Conservation (phyloP, 2,329 filamentous ascomycete genomes). For the Fusarium poae region DNA sequence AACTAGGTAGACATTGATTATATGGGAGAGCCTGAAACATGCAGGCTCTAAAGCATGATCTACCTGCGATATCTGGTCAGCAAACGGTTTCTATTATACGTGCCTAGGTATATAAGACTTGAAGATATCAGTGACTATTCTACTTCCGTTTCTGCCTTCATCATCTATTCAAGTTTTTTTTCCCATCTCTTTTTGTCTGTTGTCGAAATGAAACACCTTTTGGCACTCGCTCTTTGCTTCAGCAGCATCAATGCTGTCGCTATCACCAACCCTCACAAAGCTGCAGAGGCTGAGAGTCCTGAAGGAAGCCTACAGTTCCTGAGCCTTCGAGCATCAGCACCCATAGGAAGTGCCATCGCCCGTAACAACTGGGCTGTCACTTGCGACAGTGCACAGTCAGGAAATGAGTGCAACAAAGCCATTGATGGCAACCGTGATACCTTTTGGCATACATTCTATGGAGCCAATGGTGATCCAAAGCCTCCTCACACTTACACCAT, state of each 20-base stretch:
- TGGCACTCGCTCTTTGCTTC: conserved; percentile 1
- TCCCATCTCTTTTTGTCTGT: background rate
- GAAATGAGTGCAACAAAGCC: conserved; percentile 30
- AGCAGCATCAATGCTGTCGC: conserved; percentile 1
- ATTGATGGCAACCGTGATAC: conserved; percentile 27
- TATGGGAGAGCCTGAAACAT: background rate
- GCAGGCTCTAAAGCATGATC: background rate
- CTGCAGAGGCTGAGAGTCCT: background rate
- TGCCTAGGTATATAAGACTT: background rate
- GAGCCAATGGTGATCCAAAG: conserved; percentile 6
- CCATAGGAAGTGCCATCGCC: conserved; percentile 10
- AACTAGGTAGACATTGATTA: background rate
- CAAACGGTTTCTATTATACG: background rate
- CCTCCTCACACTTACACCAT: conserved; percentile 27
- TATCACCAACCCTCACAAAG: background rate
- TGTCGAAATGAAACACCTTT: background rate
- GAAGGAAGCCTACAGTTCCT: background rate
- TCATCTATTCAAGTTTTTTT: background rate
- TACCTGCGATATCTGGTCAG: background rate
- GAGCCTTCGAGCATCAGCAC: background rate
- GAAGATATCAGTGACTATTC: background rate
- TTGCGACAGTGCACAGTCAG: conserved; percentile 25
- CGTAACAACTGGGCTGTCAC: conserved; percentile 30
- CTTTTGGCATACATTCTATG: conserved; percentile 30
- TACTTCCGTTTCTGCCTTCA: background rate